A percentile compares a stretch with the other conserved stretches of the same genome.
phyloP scores from a whole-genome alignment of 2,329 filamentous ascomycete species.

The Bipolaris cookei region DNA sequence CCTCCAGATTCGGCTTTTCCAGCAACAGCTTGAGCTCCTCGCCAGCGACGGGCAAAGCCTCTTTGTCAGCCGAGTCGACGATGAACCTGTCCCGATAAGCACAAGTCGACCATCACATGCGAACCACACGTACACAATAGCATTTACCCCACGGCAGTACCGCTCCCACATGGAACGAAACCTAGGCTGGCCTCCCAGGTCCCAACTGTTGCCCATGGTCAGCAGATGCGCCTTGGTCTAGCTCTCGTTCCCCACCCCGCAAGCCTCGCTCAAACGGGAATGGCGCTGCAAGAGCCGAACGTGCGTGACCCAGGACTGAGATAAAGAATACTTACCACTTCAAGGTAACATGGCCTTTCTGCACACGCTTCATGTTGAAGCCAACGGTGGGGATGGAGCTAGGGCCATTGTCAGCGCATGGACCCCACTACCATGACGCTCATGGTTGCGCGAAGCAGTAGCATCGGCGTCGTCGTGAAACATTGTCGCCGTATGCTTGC shows the following conservation, averaged over 20 bases:
- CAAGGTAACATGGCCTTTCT: constrained; percentile 96
- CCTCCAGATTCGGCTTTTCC: constrained; percentile 80
- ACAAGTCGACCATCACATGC: constrained; percentile 20
- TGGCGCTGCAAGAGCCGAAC: constrained; percentile 47
- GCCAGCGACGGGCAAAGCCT: constrained; percentile 80
- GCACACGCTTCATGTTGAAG: constrained; percentile 98
- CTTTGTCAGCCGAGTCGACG: constrained; percentile 89
- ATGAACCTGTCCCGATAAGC: constrained; percentile 71
- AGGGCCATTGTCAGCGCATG: constrained; percentile 52
- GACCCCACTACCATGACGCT: constrained; percentile 32
- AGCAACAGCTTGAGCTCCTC: constrained; percentile 92
- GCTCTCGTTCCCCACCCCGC: constrained; percentile 40
- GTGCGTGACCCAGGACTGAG: constrained; percentile 43
- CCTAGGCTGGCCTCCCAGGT: constrained; percentile 93
- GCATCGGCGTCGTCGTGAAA: constrained; percentile 35
- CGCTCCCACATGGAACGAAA: constrained; percentile 99
- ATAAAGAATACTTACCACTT: constrained; percentile 71
- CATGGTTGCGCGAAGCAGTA: constrained; percentile 40
- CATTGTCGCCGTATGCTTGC: constrained; percentile 35
- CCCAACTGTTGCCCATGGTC: constrained; percentile 69
- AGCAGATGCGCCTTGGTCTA: constrained; percentile 40
- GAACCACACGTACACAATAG: constrained; percentile 73
- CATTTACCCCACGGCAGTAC: constrained; percentile 96
- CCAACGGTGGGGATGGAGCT: constrained; percentile 98
- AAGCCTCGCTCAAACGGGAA: constrained; percentile 40